Percentiles rank a stretch among this genome's conserved stretches.
These are phyloP conservation scores for Ceratocystis eucalypticola DNA, from an alignment of 2,329 filamentous ascomycete species.

Conservation along the genomic window DNA sequence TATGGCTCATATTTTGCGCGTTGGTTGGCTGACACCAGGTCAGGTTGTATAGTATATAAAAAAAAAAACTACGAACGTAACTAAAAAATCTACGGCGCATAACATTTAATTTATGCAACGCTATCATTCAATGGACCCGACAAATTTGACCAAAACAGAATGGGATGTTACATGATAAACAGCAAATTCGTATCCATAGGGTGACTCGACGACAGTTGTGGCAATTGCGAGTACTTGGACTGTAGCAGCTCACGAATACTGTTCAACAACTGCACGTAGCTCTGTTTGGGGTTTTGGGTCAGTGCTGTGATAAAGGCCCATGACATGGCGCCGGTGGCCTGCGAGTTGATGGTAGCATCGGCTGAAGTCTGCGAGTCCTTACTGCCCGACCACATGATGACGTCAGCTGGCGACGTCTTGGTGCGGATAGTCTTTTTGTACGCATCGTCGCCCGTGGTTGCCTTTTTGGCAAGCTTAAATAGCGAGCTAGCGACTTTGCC, in stretches of 20 bases:
- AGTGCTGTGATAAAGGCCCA: slow-evolving; percentile 79
- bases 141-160: not conserved
- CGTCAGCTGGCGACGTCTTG: slow-evolving; percentile 77
- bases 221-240: slow-evolving; percentile 73
- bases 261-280: slow-evolving; percentile 79
- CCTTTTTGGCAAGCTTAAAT: slow-evolving; percentile 61
- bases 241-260: slow-evolving; percentile 74
- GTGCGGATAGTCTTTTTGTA: slow-evolving; percentile 64
- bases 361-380: slow-evolving; percentile 82
- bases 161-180: slow-evolving; percentile 43
- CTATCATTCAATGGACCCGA: not conserved
- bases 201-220: slow-evolving; percentile 82
- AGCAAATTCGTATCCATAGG: slow-evolving; percentile 57
- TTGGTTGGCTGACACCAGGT: too few relatives aligned
- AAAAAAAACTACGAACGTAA: too few relatives aligned
- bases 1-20: not conserved
- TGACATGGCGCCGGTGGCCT: slow-evolving; percentile 87
- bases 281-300: slow-evolving; percentile 80
- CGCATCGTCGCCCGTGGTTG: slow-evolving; percentile 57
- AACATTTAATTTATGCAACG: not conserved
- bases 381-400: slow-evolving; percentile 85
- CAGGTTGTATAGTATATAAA: too few relatives aligned
- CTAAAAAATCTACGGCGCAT: too few relatives aligned
- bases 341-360: slow-evolving; percentile 66
- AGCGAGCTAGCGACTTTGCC: slow-evolving; percentile 61